Conservation (phyloP, 2,329 filamentous ascomycete species). For the Alternaria incomplexa region DNA sequence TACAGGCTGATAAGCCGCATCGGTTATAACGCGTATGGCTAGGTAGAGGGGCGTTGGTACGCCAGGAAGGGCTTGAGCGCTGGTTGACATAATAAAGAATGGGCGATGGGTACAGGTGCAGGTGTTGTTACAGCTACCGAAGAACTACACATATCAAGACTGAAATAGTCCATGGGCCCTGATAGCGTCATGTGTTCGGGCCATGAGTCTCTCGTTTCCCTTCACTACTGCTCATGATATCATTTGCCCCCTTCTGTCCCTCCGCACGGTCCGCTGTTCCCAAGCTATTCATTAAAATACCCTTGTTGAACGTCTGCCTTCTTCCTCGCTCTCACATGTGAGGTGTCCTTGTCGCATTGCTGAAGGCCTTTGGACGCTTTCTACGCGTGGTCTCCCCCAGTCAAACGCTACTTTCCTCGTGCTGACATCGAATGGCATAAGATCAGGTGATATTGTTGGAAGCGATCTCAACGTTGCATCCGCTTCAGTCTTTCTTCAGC, state of each 20-base stretch:
- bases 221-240: background rate
- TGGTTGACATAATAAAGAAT: background rate
- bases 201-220: background rate
- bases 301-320: background rate
- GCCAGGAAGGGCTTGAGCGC: background rate
- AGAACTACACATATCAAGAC: background rate
- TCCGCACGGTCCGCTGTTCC: background rate
- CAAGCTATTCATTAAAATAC: background rate
- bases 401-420: background rate
- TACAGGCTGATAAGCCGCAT: background rate
- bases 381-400: background rate
- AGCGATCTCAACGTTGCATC: constrained; percentile 25
- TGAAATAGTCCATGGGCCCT: background rate
- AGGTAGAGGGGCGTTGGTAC: background rate
- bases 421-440: background rate
- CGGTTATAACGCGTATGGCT: background rate
- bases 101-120: background rate
- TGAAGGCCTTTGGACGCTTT: background rate
- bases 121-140: background rate
- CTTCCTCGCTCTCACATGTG: background rate
- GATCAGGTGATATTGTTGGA: background rate
- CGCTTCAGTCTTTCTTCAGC: constrained; percentile 84
- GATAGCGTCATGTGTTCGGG: background rate
- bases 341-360: background rate
- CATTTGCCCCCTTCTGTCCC: background rate